These are phyloP conservation scores for Clitopilus passeckerianus DNA, from an alignment of 768 basidiomycete genomes.

Conservation along the genomic window DNA sequence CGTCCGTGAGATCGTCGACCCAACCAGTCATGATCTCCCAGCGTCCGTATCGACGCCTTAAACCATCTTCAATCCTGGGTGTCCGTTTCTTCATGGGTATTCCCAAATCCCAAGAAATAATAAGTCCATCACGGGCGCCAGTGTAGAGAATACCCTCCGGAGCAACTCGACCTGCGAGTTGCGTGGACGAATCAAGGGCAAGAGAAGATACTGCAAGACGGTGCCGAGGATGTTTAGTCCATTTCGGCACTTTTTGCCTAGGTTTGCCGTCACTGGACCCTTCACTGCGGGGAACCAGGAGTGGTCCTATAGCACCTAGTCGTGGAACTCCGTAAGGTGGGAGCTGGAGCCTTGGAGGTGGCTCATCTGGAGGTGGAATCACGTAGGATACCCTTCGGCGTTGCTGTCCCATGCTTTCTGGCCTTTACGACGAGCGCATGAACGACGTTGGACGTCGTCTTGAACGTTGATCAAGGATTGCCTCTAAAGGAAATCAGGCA, in stretches of 20 bases:
- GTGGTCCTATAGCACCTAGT: constrained; percentile 64
- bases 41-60: constrained; percentile 23
- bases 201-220: constrained; percentile 82
- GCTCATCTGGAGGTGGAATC: constrained; percentile 65
- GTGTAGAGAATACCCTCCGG: constrained; percentile 91
- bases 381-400: constrained; percentile 83
- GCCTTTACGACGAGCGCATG: neutral
- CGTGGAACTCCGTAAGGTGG: constrained; percentile 62
- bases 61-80: constrained; percentile 18
- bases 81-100: constrained; percentile 54
- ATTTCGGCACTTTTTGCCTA: constrained; percentile 17
- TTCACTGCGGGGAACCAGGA: constrained; percentile 42
- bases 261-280: neutral
- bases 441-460: neutral
- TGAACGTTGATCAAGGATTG: neutral
- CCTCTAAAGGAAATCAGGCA: neutral
- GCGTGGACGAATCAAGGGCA: constrained; percentile 83
- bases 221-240: constrained; percentile 64
- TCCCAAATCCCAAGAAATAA: constrained; percentile 84
- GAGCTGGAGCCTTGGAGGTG: constrained; percentile 62
- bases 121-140: constrained; percentile 82
- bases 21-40: constrained; percentile 89
- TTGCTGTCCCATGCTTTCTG: constrained; percentile 33
- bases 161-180: constrained; percentile 52
- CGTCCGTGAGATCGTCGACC: constrained; percentile 64